Evolutionary conservation across 176 grass and related monocot genomes (phyloP).

Genomic region (Triticum dicoccoides): DNA sequence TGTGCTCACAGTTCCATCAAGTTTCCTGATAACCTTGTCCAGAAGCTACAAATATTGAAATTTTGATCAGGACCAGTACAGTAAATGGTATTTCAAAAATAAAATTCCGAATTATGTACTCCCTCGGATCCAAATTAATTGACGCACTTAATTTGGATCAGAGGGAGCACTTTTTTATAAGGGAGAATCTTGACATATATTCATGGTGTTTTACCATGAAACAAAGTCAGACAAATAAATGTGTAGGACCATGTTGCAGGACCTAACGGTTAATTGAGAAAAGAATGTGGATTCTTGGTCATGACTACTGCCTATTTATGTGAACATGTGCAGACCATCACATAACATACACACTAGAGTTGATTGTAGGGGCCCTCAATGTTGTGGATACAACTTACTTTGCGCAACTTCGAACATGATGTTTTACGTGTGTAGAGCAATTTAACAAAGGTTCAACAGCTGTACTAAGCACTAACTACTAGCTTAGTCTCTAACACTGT

Average conservation of each 20-base stretch:
- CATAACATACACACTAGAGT: conserved; percentile 13
- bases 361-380: conserved; percentile 20
- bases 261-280: conserved; percentile 5
- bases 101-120: neutral
- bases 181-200: conserved; percentile 12
- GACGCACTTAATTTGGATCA: too few species aligned
- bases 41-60: conserved; percentile 63
- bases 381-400: conserved; percentile 2
- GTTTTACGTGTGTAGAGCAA: neutral
- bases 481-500: neutral
- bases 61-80: conserved; percentile 24
- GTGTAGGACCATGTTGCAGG: neutral
- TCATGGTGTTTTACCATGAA: neutral
- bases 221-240: neutral
- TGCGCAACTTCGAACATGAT: neutral
- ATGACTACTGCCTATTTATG: conserved; percentile 16
- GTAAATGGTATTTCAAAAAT: conserved; percentile 7
- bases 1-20: conserved; percentile 71
- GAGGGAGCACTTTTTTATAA: neutral
- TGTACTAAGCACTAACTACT: neutral
- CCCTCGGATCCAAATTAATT: too few species aligned
- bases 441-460: neutral
- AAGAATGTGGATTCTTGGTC: neutral
- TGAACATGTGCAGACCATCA: neutral
- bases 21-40: conserved; percentile 79